Base-by-base conservation (phyloP, 2,329 filamentous ascomycete genomes). In the Tolypocladium paradoxum region DNA sequence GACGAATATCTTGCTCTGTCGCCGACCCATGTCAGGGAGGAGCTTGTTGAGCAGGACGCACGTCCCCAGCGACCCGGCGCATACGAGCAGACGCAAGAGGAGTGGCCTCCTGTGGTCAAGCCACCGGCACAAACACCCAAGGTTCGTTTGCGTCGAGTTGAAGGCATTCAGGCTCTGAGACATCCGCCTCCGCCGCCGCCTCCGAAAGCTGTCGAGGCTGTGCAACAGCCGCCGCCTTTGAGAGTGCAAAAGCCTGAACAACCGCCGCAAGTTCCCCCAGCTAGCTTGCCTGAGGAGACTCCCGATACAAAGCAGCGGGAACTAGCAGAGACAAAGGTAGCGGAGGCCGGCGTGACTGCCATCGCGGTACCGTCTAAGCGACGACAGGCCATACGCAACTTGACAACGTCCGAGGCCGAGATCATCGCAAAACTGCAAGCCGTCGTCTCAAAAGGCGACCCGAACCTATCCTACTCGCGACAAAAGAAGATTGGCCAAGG, bases 401-500 rank as follows among this genome's bases (percentile, higher is more conserved):
- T 92, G 38, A 95, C 88, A 62, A 97, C 99, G 92, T 88, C 89
- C 11, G 93, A 99, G 72, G 87, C 81, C 58, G 92, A 99, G 69
- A 92, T 99, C 53, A 99, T 99, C 93, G 86, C 89, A 59, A 93
- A 90, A 67, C 79, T 99, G 51, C 88, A 91, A 66, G 88, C 95
- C 59, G 92, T 93, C 8, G 93, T 99, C 1, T 96, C 91, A 56
- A 95, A 95, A 68, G 90, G 96, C 56, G 91, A 95, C 65, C 93
- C 93, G 51, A 87, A 95, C 63, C 77, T 95, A 59, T 96, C 91
- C 24, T 99, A 99, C 75, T 91, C 91, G 64, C 99, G 99, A 76
- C 93, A 97, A 73, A 96, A 96, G 80, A 99, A 99, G 79, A 97
- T 99, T 70, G 93, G 93, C 24, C 93, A 99, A 70, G 93, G 93